Base-by-base conservation (phyloP, 805 yeast species). In the Saturnispora kantuleensis region DNA sequence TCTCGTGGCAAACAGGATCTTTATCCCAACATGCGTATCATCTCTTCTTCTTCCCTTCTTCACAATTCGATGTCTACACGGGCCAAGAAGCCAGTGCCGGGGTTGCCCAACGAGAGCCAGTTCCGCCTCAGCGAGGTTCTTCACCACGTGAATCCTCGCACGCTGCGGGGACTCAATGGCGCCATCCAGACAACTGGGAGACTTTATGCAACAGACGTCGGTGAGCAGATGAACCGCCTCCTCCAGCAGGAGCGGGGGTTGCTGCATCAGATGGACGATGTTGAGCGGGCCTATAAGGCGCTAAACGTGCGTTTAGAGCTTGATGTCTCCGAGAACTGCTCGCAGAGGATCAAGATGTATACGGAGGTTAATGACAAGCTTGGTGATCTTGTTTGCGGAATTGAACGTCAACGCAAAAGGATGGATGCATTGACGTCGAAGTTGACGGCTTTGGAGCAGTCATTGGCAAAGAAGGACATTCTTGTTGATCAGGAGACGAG, bases 391-490 rank as follows among this genome's bases (percentile, higher is more conserved):
- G 28, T 45, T n/a, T 38, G 45, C 33, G 37, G 38, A 45, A 46
- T 55, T 11, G 29, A 30, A 1, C 38, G 34, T 2, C 50, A 59
- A 1, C 52, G 47, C 40, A 47, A 41, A 15, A 55, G 48, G 33
- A 42, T 63, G 3, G 59, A 60, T 34, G 42, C 46, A 3, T 42
- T 62, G 15, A 51, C 64, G 2, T 45, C 49, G 5, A 57, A 58
- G 42, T 47, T 70, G 31, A 55, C 57, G 31, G 50, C 44, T 13
- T 50, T 70, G 9, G 77, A 74, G 47, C 32, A 51, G 8, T 52
- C 52, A 18, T 49, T 73, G 41, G 66, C 71, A 0, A 44, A 50
- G 8, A 8, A 31, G 15, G 16, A 39, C 10, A 26, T 3, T 10
- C 12, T 15, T 4, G 10, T 31, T 31, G n/a, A 31, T 6, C 15